Conservation (phyloP, 192 early-diverging fungal genomes). For the Coemansia sp. region DNA sequence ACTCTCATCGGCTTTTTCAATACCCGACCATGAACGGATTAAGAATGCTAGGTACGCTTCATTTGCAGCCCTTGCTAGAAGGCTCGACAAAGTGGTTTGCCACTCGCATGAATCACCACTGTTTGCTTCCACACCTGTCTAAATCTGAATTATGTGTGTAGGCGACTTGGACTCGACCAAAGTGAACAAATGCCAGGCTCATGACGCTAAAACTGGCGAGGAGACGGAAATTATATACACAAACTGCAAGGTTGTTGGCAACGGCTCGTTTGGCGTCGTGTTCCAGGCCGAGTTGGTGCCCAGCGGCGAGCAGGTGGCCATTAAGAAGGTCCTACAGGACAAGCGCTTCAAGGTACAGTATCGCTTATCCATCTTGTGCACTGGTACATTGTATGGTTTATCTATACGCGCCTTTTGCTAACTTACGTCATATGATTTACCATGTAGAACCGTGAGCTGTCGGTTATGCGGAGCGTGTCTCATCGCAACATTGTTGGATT, state of each 20-base stretch:
- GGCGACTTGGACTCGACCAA: constrained; percentile 61
- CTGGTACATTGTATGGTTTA: neutral
- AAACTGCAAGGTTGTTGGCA: constrained; percentile 91
- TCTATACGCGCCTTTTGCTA: constrained; percentile 5
- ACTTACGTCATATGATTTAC: neutral
- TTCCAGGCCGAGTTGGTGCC: constrained; percentile 87
- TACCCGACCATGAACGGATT: constrained; percentile 43
- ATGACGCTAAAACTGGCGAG: constrained; percentile 83
- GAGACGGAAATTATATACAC: constrained; percentile 85
- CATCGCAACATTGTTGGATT: constrained; percentile 93
- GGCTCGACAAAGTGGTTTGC: neutral
- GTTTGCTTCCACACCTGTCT: neutral
- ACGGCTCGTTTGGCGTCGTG: constrained; percentile 98
- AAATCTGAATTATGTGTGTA: constrained; percentile 8
- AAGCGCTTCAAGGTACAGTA: constrained; percentile 84
- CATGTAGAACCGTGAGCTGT: constrained; percentile 49
- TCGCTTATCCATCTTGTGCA: neutral
- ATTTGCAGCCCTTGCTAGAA: neutral
- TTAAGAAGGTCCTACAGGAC: constrained; percentile 99
- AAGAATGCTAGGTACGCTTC: constrained; percentile 50
- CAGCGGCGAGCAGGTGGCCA: constrained; percentile 81
- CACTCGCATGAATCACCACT: neutral
- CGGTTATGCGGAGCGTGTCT: constrained; percentile 78
- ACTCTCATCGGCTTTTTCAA: constrained; percentile 6
- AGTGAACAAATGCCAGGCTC: constrained; percentile 73